phyloP scores from a whole-genome alignment of 202 grass and related monocot genomes.

The Setaria italica region DNA sequence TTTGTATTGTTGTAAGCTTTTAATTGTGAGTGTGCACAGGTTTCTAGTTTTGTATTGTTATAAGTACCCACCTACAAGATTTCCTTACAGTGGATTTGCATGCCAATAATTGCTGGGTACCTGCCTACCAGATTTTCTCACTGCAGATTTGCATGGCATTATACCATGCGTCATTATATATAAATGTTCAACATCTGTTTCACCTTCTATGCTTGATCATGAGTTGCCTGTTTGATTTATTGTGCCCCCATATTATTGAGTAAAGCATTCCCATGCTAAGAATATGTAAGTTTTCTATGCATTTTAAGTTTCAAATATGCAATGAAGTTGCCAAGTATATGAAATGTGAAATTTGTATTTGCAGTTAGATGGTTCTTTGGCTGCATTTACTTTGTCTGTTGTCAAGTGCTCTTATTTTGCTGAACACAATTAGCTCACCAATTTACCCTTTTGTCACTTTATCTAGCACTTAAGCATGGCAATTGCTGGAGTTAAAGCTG shows the following conservation, averaged over 20 bases:
- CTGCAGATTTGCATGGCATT: no score
- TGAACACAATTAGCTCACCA: background rate
- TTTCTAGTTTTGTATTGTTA: background rate
- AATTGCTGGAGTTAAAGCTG: background rate
- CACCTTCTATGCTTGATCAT: background rate
- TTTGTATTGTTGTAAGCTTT: background rate
- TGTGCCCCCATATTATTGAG: background rate
- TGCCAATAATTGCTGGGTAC: background rate
- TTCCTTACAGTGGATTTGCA: background rate
- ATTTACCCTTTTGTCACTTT: background rate
- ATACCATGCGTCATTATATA: background rate
- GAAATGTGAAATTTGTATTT: background rate
- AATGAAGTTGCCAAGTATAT: background rate
- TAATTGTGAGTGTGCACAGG: background rate
- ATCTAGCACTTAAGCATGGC: background rate
- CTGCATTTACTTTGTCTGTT: background rate
- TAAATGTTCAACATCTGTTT: background rate
- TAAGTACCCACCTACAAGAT: background rate
- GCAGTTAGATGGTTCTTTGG: background rate
- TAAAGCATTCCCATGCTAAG: no score
- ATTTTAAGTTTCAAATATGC: background rate
- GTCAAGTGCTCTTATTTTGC: background rate
- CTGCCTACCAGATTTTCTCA: background rate
- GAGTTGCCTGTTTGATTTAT: background rate
- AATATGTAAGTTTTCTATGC: background rate